Conservation (phyloP, 1,139 yeast species). For the Candida tropicalis region DNA sequence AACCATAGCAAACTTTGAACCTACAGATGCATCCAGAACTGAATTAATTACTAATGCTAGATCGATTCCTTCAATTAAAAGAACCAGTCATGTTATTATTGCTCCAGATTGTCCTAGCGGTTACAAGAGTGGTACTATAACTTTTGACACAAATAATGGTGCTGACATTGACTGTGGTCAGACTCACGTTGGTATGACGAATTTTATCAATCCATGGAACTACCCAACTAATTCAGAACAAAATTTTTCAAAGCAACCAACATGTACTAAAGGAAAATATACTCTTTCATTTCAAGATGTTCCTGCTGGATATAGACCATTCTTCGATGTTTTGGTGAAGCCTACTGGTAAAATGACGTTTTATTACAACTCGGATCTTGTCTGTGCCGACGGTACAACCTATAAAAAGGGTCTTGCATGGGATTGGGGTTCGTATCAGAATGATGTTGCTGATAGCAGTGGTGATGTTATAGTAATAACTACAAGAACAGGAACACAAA, state of each 20-base stretch:
- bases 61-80: slow-evolving; percentile 16
- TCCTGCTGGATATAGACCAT: slow-evolving; percentile 33
- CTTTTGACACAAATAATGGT: slow-evolving; percentile 20
- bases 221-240: slow-evolving; percentile 19
- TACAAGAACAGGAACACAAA: slow-evolving; percentile 11
- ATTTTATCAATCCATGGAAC: slow-evolving; percentile 23
- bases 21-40: background rate
- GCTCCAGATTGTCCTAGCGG: slow-evolving; percentile 27
- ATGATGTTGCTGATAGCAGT: slow-evolving; percentile 18
- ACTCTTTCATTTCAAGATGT: slow-evolving; percentile 20
- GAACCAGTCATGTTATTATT: slow-evolving; percentile 17
- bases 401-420: no score
- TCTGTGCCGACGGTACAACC: background rate
- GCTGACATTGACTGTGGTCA: slow-evolving; percentile 49
- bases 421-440: slow-evolving; percentile 15
- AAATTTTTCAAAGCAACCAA: slow-evolving; percentile 11
- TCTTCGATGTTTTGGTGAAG: slow-evolving; percentile 6
- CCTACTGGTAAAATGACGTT: background rate
- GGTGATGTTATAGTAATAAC: slow-evolving; percentile 17
- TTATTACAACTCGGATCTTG: background rate
- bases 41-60: slow-evolving; percentile 4
- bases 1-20: background rate
- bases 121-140: slow-evolving; percentile 38
- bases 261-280: slow-evolving; percentile 18
- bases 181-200: slow-evolving; percentile 22